phyloP scores from a whole-genome alignment of 176 grass and related monocot genomes.

The Microstegium vimineum region DNA sequence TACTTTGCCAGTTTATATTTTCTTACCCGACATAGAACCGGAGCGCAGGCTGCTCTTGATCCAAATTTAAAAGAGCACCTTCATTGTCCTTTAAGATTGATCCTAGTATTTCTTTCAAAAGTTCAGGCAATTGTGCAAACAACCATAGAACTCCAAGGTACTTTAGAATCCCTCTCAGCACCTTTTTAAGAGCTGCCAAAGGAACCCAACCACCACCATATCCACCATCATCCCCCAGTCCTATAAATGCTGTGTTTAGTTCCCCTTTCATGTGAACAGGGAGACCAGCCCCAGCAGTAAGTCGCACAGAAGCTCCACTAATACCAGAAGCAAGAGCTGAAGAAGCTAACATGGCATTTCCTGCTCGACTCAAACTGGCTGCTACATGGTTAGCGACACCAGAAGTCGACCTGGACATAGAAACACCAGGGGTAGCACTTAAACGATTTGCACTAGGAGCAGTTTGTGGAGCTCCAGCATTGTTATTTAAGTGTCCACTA shows the following conservation, averaged over 20 bases:
- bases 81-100: slow-evolving; percentile 99
- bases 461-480: slow-evolving; percentile 45
- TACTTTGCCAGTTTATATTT: background rate
- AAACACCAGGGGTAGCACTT: slow-evolving; percentile 36
- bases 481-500: slow-evolving; percentile 52
- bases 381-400: slow-evolving; percentile 66
- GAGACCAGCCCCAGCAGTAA: slow-evolving; percentile 67
- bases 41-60: slow-evolving; percentile 96
- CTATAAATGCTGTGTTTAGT: slow-evolving; percentile 97
- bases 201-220: slow-evolving; percentile 99
- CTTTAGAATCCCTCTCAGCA: slow-evolving; percentile 95
- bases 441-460: slow-evolving; percentile 50
- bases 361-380: slow-evolving; percentile 64
- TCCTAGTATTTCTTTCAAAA: slow-evolving; percentile 95
- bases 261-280: slow-evolving; percentile 97
- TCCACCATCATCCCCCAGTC: slow-evolving; percentile 98
- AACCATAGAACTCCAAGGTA: slow-evolving; percentile 99
- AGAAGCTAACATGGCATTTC: slow-evolving; percentile 74
- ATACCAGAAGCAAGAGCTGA: slow-evolving; percentile 73
- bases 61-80: slow-evolving; percentile 96
- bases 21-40: slow-evolving; percentile 99
- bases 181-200: slow-evolving; percentile 95
- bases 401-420: slow-evolving; percentile 66
- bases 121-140: slow-evolving; percentile 97
- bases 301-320: slow-evolving; percentile 66